Base-by-base conservation (phyloP, 495 filamentous ascomycete genomes). In the Penicillium roqueforti region DNA sequence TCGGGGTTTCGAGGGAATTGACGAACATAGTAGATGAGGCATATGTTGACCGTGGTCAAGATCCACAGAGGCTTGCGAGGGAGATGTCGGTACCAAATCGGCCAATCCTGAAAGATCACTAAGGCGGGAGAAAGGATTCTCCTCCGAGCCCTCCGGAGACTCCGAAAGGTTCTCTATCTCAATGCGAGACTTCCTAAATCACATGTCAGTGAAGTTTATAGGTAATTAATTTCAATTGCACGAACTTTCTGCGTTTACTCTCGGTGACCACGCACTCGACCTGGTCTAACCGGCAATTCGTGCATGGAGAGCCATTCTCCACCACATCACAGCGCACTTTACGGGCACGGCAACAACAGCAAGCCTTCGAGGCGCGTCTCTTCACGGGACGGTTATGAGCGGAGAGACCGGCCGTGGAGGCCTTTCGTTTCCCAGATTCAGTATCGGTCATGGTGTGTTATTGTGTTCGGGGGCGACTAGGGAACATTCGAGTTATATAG, bases 251-350 rank as follows among this genome's bases (percentile, higher is more conserved):
- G 54, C 91, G 83, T 66, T 91, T 90, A 77, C 91, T 95, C 66
- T 95, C 91, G 40, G 89, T 89, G 8, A 96, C 87, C 36, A 92
- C 77, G 72, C 91, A 96, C 59, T 90, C 86, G 48, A 95, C 89
- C 58, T 89, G 84, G 68, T 96, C 91, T 69, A 91, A 76, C 25
- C 88, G 80, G 73, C 91, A 96, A 72, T 95, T 96, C 18, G 87
- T 89, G 67, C 91, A 96, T 5, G 91, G 91, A 25, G 86, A 83
- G 31, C 87, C 87, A 70, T 85, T 86, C 60, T 95, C 89, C 40
- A 92, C 88, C 54, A 95, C 91, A 74, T 96, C 89, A 73, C 91
- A 96, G 43, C 91, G 80, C n/a, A 96, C 91, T 69, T 96, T 96
- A 60, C 91, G 83, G 22, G 87, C 81, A 49, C 91, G 80, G 64